Conservation (phyloP, 2,329 filamentous ascomycete genomes). For the Fusarium sp. region DNA sequence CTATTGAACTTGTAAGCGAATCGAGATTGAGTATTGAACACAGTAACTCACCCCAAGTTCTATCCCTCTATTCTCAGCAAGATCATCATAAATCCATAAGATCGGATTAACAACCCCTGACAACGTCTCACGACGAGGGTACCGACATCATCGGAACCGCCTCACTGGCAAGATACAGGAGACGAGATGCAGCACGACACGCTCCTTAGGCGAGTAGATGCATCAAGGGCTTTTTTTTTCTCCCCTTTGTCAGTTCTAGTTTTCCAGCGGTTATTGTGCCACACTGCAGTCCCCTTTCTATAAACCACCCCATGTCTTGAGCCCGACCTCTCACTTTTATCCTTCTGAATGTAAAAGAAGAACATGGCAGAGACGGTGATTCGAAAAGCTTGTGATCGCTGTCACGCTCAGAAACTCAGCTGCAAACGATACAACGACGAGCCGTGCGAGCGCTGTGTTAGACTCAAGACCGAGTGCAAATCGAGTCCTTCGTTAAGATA, state of each 20-base stretch:
- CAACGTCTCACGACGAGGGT: conserved; percentile 40
- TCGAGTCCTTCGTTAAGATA: conserved; percentile 57
- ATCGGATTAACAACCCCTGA: conserved; percentile 28
- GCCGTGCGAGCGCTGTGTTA: conserved; percentile 57
- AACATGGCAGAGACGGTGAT: conserved; percentile 54
- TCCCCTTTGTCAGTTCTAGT: not conserved
- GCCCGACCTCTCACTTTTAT: conserved; percentile 32
- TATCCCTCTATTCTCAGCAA: not conserved
- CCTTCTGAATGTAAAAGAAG: conserved; percentile 14
- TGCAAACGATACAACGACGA: conserved; percentile 57
- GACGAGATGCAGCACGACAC: conserved; percentile 34
- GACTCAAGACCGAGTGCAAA: conserved; percentile 57
- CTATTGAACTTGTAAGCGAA: not conserved
- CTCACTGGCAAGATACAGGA: conserved; percentile 39
- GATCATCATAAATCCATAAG: conserved; percentile 30
- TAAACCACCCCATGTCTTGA: conserved; percentile 46
- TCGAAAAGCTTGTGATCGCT: conserved; percentile 61
- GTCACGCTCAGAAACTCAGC: conserved; percentile 60
- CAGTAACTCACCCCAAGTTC: not conserved
- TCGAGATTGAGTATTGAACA: not conserved
- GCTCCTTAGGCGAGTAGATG: conserved; percentile 41
- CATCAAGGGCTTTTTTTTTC: conserved; percentile 17
- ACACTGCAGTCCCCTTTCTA: conserved; percentile 28
- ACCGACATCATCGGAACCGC: conserved; percentile 42
- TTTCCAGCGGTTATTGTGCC: conserved; percentile 20